Conservation (phyloP, 768 basidiomycete genomes). For the Piloderma croceum region DNA sequence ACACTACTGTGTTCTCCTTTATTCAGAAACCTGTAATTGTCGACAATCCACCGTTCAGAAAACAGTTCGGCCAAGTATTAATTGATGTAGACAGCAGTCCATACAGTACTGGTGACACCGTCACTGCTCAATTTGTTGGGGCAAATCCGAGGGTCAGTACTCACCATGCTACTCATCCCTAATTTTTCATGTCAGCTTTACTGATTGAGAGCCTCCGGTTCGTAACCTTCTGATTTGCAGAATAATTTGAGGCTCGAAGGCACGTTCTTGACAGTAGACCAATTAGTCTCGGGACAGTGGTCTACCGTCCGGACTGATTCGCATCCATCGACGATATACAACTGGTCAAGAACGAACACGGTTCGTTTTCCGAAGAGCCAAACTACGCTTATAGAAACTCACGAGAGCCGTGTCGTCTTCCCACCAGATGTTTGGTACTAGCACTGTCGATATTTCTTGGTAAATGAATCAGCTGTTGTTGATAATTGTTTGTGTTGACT, state of each 20-base stretch:
- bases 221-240: conserved; percentile 37
- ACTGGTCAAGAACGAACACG: conserved; percentile 55
- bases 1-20: too few species aligned
- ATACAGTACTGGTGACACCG: conserved; percentile 55
- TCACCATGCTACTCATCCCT: too few species aligned
- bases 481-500: conserved; percentile 6
- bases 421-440: conserved; percentile 49
- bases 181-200: too few species aligned
- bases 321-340: conserved; percentile 68
- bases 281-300: conserved; percentile 45
- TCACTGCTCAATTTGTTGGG: conserved; percentile 61
- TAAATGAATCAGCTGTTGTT: conserved; percentile 25
- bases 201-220: too few species aligned
- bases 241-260: conserved; percentile 73
- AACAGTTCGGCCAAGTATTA: conserved; percentile 58
- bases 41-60: conserved; percentile 51
- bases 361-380: conserved; percentile 20
- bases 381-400: neutral
- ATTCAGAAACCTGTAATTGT: conserved; percentile 57
- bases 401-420: neutral
- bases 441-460: conserved; percentile 65
- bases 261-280: conserved; percentile 68
- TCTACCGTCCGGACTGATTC: conserved; percentile 62
- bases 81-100: conserved; percentile 44
- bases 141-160: conserved; percentile 67